A percentile compares a stretch with the other conserved stretches of the same genome.
Evolutionary conservation across 148 eudicot genomes (phyloP).

Genomic region (Dianthus caryophyllus): DNA sequence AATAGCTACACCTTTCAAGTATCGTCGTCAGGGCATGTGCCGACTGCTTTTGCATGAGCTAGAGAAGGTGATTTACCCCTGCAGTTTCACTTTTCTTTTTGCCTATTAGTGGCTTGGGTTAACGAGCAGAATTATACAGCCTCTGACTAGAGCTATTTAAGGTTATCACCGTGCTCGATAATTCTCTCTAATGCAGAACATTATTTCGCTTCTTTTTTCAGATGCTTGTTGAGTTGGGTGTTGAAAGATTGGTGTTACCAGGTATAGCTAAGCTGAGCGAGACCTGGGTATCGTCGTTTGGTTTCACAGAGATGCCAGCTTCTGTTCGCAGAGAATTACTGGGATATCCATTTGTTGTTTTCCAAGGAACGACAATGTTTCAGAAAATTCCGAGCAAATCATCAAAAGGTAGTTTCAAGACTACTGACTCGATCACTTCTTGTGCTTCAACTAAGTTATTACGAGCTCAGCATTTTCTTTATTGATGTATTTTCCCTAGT

Average conservation of each 20-base stretch:
- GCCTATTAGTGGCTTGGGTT: background rate
- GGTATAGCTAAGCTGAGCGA: constrained; percentile 41
- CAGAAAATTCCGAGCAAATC: constrained; percentile 33
- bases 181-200: background rate
- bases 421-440: background rate
- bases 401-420: constrained; percentile 8
- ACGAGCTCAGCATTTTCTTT: constrained; percentile 1
- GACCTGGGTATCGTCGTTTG: constrained; percentile 47
- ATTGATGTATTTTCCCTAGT: background rate
- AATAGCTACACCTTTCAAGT: constrained; percentile 44
- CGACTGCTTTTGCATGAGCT: constrained; percentile 46
- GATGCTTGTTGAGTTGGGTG: constrained; percentile 50
- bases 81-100: constrained; percentile 1
- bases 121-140: background rate
- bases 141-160: background rate
- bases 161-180: background rate
- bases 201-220: constrained; percentile 21
- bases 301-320: constrained; percentile 37
- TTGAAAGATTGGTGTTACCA: constrained; percentile 50
- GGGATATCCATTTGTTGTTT: constrained; percentile 43
- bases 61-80: constrained; percentile 38
- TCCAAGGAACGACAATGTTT: constrained; percentile 44
- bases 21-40: constrained; percentile 55
- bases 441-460: constrained; percentile 2
- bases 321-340: constrained; percentile 30